Evolutionary conservation across 768 basidiomycete species (phyloP), one percentile per base, ranked within the genome.

Genomic region (Albatrellus ellisii): DNA sequence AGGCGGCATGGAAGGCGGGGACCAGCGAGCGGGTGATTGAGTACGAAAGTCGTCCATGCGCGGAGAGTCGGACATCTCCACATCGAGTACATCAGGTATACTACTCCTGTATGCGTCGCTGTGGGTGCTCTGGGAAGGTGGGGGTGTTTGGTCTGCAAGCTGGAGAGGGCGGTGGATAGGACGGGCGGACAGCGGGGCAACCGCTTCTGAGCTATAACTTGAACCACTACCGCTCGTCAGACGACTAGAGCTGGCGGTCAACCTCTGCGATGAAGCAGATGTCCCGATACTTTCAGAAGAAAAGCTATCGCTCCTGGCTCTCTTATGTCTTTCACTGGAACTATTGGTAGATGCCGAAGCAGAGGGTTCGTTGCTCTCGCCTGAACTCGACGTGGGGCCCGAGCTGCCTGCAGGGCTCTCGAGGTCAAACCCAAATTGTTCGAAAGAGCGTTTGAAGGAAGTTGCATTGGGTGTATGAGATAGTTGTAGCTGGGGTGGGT

Each of bases 371-470:
- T 42, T 36, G 3, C 41, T 28, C 21, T 51, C 55, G 45, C 59
- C 62, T 39, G 54, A 44, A 46, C 59, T 56, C 35, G 54, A 44
- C 5, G 52, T 49, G 9, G 58, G 48, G 24, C 48, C 40, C 11
- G 46, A 34, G 31, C 20, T 12, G 20, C 35, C 51, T 36, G 51
- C 54, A 7, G 71, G 69, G 44, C 68, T 68, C 15, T 70, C 70
- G 33, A 75, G 58, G 59, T 76, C 72, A 45, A 73, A 70, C 24
- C 70, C 72, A 47, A 70, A 73, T 51, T 75, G 66, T 42, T 73
- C 56, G 54, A 77, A 77, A 11, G 73, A 72, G 35, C 74, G 66
- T 51, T 77, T 77, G 61, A 77, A 76, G 14, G 72, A 73, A 0
- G 70, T 69, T 2, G 70, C 63, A 42, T 55, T 64, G 1, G 66